A percentile compares a stretch with the other conserved stretches of the same genome.
These are phyloP conservation scores for Otatea glauca DNA, from an alignment of 176 grass and related monocot genomes.

Conservation along the genomic window DNA sequence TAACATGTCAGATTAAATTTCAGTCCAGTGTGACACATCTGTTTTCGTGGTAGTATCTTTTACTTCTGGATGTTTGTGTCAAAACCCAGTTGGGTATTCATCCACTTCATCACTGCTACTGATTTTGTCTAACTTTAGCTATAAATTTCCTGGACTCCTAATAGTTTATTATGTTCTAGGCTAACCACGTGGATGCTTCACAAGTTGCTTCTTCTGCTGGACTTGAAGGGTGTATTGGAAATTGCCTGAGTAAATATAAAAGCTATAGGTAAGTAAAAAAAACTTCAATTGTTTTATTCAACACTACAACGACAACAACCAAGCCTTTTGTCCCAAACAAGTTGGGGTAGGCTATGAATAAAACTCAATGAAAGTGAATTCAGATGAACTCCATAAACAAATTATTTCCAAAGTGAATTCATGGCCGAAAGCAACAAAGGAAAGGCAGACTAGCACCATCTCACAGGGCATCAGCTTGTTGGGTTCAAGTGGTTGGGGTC, in stretches of 20 bases:
- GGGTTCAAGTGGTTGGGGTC: background rate
- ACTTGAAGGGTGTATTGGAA: conserved; percentile 33
- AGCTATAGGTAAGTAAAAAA: conserved; percentile 49
- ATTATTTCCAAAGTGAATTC: conserved; percentile 4
- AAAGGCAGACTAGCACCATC: background rate
- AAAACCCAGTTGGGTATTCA: conserved; percentile 21
- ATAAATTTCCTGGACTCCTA: conserved; percentile 7
- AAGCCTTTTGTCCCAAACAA: too few relatives aligned
- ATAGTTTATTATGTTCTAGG: conserved; percentile 46
- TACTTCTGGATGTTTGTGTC: conserved; percentile 15
- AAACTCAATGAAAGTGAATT: background rate
- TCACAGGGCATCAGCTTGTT: background rate
- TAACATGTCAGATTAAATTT: conserved; percentile 26
- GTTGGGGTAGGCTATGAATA: too few relatives aligned
- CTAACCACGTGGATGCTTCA: conserved; percentile 41
- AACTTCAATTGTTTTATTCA: background rate
- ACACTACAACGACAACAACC: too few relatives aligned
- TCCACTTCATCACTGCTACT: conserved; percentile 9
- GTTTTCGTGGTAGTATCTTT: background rate
- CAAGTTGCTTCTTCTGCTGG: conserved; percentile 43
- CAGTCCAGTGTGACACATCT: background rate
- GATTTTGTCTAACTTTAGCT: conserved; percentile 16
- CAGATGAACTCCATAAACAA: background rate
- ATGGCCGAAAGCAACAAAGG: background rate
- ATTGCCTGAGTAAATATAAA: conserved; percentile 48